phyloP scores from a whole-genome alignment of 306 rosid genomes.

The Acacia acuminata region DNA sequence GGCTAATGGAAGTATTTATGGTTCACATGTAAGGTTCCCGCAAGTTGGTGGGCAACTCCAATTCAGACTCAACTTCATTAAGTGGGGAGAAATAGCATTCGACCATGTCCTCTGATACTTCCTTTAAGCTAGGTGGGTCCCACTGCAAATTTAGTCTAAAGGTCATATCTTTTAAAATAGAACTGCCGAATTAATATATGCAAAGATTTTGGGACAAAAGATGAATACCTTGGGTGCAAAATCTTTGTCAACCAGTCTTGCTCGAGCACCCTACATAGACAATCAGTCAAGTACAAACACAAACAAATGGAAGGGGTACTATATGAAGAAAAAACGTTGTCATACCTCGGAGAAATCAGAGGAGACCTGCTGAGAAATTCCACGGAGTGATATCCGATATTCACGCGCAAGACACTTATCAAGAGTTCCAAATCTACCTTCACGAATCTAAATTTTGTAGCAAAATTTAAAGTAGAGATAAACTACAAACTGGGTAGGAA shows the following conservation, averaged over 20 bases:
- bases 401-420: conserved; percentile 87
- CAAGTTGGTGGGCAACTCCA: conserved; percentile 68
- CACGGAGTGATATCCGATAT: conserved; percentile 65
- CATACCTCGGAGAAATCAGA: conserved; percentile 81
- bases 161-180: not conserved
- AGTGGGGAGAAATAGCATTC: conserved; percentile 61
- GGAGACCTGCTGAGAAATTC: conserved; percentile 61
- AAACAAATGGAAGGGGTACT: conserved; percentile 16
- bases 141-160: conserved; percentile 60
- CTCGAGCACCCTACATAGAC: conserved; percentile 73
- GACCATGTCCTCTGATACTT: conserved; percentile 83
- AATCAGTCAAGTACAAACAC: conserved; percentile 15
- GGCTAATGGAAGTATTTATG: not conserved
- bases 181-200: not conserved
- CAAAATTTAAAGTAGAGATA: conserved; percentile 30
- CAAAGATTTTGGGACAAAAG: conserved; percentile 1
- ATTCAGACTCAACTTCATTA: conserved; percentile 63
- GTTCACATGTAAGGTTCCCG: conserved; percentile 78
- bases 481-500: conserved; percentile 22
- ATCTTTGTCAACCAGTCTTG: conserved; percentile 84
- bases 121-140: conserved; percentile 76
- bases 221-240: conserved; percentile 82
- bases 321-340: not conserved
- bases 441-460: conserved; percentile 67
- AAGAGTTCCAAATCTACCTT: conserved; percentile 90